Evolutionary conservation across 352 stramenopile genomes (phyloP).

Genomic region (Peronospora destructor): DNA sequence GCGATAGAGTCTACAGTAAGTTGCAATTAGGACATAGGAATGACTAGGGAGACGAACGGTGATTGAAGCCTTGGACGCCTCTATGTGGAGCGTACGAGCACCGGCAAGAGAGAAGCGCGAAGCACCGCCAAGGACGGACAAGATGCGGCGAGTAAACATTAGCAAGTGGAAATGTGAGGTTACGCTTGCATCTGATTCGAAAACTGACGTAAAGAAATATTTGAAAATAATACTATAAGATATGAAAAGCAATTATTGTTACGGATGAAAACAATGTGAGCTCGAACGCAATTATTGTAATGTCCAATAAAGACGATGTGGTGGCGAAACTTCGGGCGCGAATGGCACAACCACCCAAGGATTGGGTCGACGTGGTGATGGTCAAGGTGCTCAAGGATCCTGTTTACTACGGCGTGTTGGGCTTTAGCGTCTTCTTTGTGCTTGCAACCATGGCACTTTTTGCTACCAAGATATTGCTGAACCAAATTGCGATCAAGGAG

Average conservation of each 20-base stretch:
- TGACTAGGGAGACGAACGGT: constrained; percentile 23
- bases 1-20: no score
- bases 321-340: constrained; percentile 35
- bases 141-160: constrained; percentile 19
- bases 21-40: no score
- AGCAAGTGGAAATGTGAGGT: no score
- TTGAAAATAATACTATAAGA: no score
- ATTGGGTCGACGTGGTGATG: constrained; percentile 60
- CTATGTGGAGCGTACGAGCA: constrained; percentile 45
- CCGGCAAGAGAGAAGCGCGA: constrained; percentile 12
- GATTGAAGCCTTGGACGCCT: constrained; percentile 53
- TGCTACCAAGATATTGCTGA: constrained; percentile 50
- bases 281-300: not conserved
- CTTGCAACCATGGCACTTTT: constrained; percentile 48
- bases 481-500: constrained; percentile 53
- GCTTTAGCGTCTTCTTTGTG: constrained; percentile 36
- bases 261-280: not conserved
- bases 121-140: constrained; percentile 14
- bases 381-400: constrained; percentile 55
- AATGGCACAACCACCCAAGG: constrained; percentile 46
- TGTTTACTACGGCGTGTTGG: constrained; percentile 46
- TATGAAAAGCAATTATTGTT: not conserved
- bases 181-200: no score
- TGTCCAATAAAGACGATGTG: constrained; percentile 14
- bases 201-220: not conserved